Base-by-base conservation (phyloP, 1,139 yeast genomes). In the Yamadazyma siamensis region DNA sequence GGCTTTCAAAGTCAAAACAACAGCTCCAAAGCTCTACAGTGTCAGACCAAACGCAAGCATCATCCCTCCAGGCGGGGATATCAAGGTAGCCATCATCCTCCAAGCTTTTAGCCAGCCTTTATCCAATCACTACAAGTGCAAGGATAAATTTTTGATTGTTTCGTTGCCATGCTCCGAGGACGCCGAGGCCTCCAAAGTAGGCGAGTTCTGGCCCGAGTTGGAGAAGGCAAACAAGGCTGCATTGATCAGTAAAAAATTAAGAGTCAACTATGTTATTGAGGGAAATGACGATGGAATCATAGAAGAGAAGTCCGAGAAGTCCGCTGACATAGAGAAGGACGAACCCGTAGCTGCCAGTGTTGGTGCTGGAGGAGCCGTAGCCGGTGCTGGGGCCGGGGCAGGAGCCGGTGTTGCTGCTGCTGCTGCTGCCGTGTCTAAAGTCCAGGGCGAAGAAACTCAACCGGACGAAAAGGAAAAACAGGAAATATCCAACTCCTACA, bases 1-100 rank as follows among this genome's bases (percentile, higher is more conserved):
- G 50, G 96, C 96, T 19, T 91, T 87, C 71, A 94, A 94, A 67
- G 96, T 94, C 52, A 94, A 91, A 64, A 91, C 99, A 29, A 91
- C 99, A 7, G 96, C 97, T 10, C 99, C 99, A 37, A 89, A 86
- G 59, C 72, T 87, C 56, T 86, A 89, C 67, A 86, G 96, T 59
- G 97, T 91, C 33, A 81, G 96, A 61, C 98, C 98, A 38, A 91
- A 89, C 58, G 94, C 96, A 35, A 77, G 94, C 16, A 62, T 82
- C 24, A 70, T 91, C 35, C 71, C 68, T 24, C 91, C 97, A 10
- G 94, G 94, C 23, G 75, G 76, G 41, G 60, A 80, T 9, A 65
- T 80, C 33, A 77, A 82, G 36, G 85, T 91, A 31, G 76, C 89
- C 29, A 83, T 91, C 45, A 86, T 87, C 48, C 79, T 88, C 42